Percentiles rank a stretch among this genome's conserved stretches.
phyloP scores from a whole-genome alignment of 2,329 filamentous ascomycete genomes.

The Beauveria sp. region DNA sequence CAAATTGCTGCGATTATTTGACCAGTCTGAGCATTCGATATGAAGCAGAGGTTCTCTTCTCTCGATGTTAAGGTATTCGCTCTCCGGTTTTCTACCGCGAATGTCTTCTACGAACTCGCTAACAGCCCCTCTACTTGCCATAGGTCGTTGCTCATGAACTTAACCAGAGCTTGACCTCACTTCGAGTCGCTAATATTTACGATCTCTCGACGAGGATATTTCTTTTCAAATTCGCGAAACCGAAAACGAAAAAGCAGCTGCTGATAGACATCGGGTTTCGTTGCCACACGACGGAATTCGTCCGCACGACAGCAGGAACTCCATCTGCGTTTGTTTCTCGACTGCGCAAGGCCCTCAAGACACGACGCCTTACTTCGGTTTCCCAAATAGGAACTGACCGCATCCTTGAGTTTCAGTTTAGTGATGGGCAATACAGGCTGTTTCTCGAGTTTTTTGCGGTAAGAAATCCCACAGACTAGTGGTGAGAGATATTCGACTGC shows the following conservation, averaged over 20 bases:
- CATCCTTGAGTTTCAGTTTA: conserved; percentile 87
- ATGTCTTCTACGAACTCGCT: neutral
- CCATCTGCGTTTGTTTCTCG: conserved; percentile 81
- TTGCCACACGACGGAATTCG: conserved; percentile 87
- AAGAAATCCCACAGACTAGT: conserved; percentile 1
- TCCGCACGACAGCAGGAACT: conserved; percentile 73
- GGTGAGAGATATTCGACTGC: conserved; percentile 6
- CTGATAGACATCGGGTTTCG: conserved; percentile 93
- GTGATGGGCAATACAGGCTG: conserved; percentile 78
- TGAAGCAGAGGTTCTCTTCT: conserved; percentile 79
- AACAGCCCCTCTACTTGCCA: neutral
- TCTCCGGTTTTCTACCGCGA: neutral
- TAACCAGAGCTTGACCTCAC: conserved; percentile 61
- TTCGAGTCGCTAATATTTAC: conserved; percentile 90
- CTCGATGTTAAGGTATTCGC: conserved; percentile 59
- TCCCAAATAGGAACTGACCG: conserved; percentile 86
- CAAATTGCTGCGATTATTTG: neutral
- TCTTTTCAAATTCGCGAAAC: conserved; percentile 89
- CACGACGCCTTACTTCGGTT: conserved; percentile 72
- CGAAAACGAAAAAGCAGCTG: conserved; percentile 80
- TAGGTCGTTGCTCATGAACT: conserved; percentile 95
- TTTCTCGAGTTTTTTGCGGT: conserved; percentile 92
- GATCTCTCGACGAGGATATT: conserved; percentile 94
- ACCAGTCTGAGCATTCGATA: conserved; percentile 27
- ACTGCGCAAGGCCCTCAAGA: conserved; percentile 82